phyloP scores from a whole-genome alignment of 148 eudicot species.

The Mesembryanthemum crystallinum region DNA sequence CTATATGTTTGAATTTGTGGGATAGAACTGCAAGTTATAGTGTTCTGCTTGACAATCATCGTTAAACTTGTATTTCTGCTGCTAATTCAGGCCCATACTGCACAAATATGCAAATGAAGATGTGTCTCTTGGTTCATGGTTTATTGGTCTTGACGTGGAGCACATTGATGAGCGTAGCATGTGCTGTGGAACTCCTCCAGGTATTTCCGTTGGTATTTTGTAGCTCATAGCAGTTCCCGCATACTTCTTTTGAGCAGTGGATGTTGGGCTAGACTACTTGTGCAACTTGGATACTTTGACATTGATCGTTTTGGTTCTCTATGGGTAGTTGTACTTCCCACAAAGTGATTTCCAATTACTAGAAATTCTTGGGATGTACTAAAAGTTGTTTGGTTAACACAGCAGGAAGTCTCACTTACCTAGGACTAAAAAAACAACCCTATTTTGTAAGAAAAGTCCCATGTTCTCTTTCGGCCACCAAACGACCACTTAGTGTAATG shows the following conservation, averaged over 20 bases:
- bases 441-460: too few relatives aligned
- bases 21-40: conserved; percentile 4
- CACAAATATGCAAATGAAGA: conserved; percentile 96
- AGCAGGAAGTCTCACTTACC: too few relatives aligned
- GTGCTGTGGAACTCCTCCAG: conserved; percentile 99
- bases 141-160: conserved; percentile 91
- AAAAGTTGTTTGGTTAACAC: too few relatives aligned
- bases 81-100: conserved; percentile 60
- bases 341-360: too few relatives aligned
- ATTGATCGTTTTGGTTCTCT: too few relatives aligned
- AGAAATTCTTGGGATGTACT: too few relatives aligned
- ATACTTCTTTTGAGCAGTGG: background rate
- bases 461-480: too few relatives aligned
- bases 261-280: background rate
- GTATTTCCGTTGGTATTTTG: conserved; percentile 30
- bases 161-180: conserved; percentile 84
- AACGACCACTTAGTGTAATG: too few relatives aligned
- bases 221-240: background rate
- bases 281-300: background rate
- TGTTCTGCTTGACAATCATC: background rate
- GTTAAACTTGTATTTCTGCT: background rate
- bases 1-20: background rate
- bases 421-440: too few relatives aligned
- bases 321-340: too few relatives aligned
- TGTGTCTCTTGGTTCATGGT: conserved; percentile 92